Evolutionary conservation across 768 basidiomycete species (phyloP).

Genomic region (Hygrocybe punicea): DNA sequence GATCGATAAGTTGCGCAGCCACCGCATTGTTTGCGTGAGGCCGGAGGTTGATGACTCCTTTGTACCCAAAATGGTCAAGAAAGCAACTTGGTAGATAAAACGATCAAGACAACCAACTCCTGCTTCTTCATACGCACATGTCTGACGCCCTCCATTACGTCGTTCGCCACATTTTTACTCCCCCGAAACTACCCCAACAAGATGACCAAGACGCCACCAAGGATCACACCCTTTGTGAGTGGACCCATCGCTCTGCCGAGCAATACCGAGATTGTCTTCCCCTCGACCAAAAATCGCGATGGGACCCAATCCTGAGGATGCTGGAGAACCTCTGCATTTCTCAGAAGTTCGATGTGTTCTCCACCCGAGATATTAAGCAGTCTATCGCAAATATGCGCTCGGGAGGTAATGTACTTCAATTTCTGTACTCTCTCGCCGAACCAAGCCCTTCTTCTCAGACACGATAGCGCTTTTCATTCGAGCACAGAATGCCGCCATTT

Average conservation of each 20-base stretch:
- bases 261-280: slow-evolving; percentile 16
- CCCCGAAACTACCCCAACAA: slow-evolving; percentile 38
- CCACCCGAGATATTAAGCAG: slow-evolving; percentile 6
- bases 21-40: no score
- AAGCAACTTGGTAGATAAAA: no score
- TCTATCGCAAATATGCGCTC: slow-evolving; percentile 19
- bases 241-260: slow-evolving; percentile 16
- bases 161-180: slow-evolving; percentile 44
- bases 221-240: slow-evolving; percentile 26
- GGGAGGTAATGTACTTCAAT: slow-evolving; percentile 15
- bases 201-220: slow-evolving; percentile 29
- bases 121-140: neutral
- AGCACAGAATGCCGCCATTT: slow-evolving; percentile 48
- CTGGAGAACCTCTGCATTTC: slow-evolving; percentile 21
- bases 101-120: no score
- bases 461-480: slow-evolving; percentile 38
- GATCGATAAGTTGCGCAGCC: no score
- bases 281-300: slow-evolving; percentile 15
- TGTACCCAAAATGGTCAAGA: no score
- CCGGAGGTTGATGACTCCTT: no score
- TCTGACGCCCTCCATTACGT: slow-evolving; percentile 22
- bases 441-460: slow-evolving; percentile 25
- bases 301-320: slow-evolving; percentile 33
- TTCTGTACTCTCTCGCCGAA: neutral
- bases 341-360: neutral